phyloP scores from a whole-genome alignment of 2,329 filamentous ascomycete species.

The Myriosclerotinia curreyana region DNA sequence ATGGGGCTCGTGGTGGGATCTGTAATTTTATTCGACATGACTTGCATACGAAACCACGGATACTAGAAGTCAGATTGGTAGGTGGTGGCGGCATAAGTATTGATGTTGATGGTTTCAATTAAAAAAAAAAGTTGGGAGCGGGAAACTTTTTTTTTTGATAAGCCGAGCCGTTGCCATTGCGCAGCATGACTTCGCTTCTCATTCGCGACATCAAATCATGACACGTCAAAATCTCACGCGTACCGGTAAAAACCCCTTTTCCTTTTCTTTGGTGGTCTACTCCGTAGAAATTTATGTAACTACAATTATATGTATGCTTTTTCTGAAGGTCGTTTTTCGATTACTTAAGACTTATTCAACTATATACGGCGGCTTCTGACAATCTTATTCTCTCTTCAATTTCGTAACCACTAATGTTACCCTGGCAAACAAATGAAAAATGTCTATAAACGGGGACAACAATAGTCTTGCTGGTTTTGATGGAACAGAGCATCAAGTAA shows the following conservation, averaged over 20 bases:
- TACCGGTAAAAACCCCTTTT: conserved; percentile 1
- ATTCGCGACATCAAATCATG: conserved; percentile 16
- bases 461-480: conserved; percentile 35
- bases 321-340: not conserved
- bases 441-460: conserved; percentile 37
- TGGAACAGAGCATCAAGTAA: conserved; percentile 38
- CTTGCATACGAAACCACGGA: conserved; percentile 38
- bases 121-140: conserved; percentile 21
- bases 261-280: not conserved
- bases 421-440: conserved; percentile 25
- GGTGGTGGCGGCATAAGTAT: conserved; percentile 38
- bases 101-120: conserved; percentile 23
- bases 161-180: conserved; percentile 1
- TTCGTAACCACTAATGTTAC: not conserved
- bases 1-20: conserved; percentile 27
- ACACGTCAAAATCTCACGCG: conserved; percentile 25
- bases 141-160: conserved; percentile 27
- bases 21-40: conserved; percentile 38
- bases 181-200: conserved; percentile 24
- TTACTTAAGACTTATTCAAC: not conserved
- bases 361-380: not conserved
- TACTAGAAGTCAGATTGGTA: conserved; percentile 31
- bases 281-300: not conserved
- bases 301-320: not conserved
- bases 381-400: not conserved